Evolutionary conservation across 2,329 filamentous ascomycete genomes (phyloP).

Genomic region (Stachybotrys elegans): DNA sequence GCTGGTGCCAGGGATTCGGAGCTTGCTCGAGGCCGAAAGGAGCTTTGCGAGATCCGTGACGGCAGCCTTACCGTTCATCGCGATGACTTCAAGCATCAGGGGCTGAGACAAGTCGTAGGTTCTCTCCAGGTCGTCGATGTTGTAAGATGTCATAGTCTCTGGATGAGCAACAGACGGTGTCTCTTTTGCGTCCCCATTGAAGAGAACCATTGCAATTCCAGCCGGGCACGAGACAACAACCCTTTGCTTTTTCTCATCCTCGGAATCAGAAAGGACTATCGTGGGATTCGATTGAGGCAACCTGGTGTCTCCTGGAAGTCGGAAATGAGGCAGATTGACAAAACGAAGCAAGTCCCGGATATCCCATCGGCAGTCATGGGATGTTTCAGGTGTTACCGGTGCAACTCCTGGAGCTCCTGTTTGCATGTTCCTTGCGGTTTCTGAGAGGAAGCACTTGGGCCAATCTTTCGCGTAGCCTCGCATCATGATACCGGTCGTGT

Average conservation of each 20-base stretch:
- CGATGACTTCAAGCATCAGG: slow-evolving; percentile 27
- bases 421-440: slow-evolving; percentile 25
- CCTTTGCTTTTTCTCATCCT: slow-evolving; percentile 13
- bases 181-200: slow-evolving; percentile 8
- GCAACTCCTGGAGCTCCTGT: slow-evolving; percentile 7
- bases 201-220: slow-evolving; percentile 12
- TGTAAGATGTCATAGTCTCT: slow-evolving; percentile 12
- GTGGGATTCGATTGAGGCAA: too few species aligned
- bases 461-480: slow-evolving; percentile 36
- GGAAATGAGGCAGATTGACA: slow-evolving; percentile 63
- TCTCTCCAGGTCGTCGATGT: slow-evolving; percentile 19
- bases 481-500: slow-evolving; percentile 63
- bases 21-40: slow-evolving; percentile 14
- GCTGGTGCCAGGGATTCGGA: slow-evolving; percentile 32
- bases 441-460: slow-evolving; percentile 34
- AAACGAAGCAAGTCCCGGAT: slow-evolving; percentile 63
- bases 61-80: slow-evolving; percentile 34
- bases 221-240: slow-evolving; percentile 16
- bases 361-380: slow-evolving; percentile 65
- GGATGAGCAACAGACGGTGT: slow-evolving; percentile 6
- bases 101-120: slow-evolving; percentile 22
- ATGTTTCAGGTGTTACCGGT: slow-evolving; percentile 17
- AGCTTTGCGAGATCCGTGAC: slow-evolving; percentile 28
- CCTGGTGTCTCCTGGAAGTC: slow-evolving; percentile 53
- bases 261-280: slow-evolving; percentile 8